phyloP scores from a whole-genome alignment of 1,284 basidiomycete genomes.

The Jaminaea rosea region DNA sequence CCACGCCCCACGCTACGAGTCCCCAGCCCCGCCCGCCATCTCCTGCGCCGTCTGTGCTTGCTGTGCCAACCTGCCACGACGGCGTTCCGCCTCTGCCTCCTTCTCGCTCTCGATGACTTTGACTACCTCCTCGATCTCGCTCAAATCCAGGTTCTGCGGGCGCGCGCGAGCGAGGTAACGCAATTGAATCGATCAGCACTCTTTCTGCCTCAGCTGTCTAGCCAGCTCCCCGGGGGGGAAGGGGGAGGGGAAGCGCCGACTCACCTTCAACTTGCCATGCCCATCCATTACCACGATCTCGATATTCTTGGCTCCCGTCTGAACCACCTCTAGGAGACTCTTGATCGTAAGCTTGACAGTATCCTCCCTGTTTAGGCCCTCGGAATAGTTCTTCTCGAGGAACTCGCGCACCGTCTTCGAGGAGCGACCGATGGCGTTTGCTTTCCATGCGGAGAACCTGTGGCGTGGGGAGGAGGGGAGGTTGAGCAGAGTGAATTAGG shows the following conservation, averaged over 20 bases:
- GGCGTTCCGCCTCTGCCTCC: constrained; percentile 44
- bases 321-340: constrained; percentile 91
- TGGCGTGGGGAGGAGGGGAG: too few relatives aligned
- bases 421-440: constrained; percentile 92
- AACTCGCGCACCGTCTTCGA: constrained; percentile 98
- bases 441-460: constrained; percentile 98
- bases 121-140: constrained; percentile 43
- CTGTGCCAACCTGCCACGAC: constrained; percentile 39
- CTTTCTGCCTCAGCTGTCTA: not conserved
- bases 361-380: constrained; percentile 76
- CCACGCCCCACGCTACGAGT: not conserved
- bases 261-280: constrained; percentile 29
- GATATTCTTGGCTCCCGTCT: constrained; percentile 87
- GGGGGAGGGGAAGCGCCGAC: not conserved
- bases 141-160: constrained; percentile 30
- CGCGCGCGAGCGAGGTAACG: not conserved
- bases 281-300: constrained; percentile 44
- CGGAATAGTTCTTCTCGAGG: constrained; percentile 94
- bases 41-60: constrained; percentile 42
- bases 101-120: constrained; percentile 41
- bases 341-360: constrained; percentile 92
- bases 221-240: not conserved
- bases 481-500: too few relatives aligned
- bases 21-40: constrained; percentile 19
- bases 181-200: not conserved